Evolutionary conservation across 2,329 filamentous ascomycete genomes (phyloP).

Genomic region (Penicillium sp.): DNA sequence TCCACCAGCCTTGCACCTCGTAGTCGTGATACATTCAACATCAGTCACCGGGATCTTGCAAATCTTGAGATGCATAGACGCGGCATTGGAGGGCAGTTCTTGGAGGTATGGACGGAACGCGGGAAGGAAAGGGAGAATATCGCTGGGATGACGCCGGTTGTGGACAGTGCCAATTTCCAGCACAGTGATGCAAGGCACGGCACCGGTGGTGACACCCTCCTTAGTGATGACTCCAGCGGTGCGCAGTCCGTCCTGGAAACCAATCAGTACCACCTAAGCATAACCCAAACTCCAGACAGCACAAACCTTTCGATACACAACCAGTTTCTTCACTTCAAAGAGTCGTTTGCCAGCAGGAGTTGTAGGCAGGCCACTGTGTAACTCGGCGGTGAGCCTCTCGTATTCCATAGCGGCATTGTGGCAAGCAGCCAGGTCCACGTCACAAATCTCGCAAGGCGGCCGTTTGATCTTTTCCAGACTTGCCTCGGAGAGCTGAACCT

Average conservation of each 20-base stretch:
- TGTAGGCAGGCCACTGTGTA: conserved; percentile 74
- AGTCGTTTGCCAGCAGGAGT: conserved; percentile 82
- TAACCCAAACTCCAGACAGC: background rate
- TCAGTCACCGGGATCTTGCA: conserved; percentile 72
- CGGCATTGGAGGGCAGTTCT: conserved; percentile 65
- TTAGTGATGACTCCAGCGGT: conserved; percentile 78
- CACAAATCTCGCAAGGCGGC: conserved; percentile 79
- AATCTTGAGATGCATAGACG: conserved; percentile 68
- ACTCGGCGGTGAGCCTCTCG: conserved; percentile 74
- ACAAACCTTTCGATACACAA: conserved; percentile 72
- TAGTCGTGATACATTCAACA: conserved; percentile 81
- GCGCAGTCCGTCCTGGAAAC: conserved; percentile 69
- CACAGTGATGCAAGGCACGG: conserved; percentile 71
- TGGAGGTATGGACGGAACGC: conserved; percentile 69
- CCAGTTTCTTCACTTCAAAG: conserved; percentile 72
- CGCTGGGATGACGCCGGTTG: conserved; percentile 73
- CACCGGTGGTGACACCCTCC: conserved; percentile 70
- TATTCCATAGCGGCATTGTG: conserved; percentile 82
- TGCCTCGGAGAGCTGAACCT: conserved; percentile 87
- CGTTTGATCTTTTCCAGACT: conserved; percentile 88
- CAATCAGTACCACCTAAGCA: conserved; percentile 22
- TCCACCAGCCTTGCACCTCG: conserved; percentile 56
- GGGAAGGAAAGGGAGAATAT: conserved; percentile 80
- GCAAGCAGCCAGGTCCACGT: conserved; percentile 75
- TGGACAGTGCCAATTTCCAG: conserved; percentile 73